Base-by-base conservation (phyloP, 78 protist species). In the Isochrysis galbana region DNA sequence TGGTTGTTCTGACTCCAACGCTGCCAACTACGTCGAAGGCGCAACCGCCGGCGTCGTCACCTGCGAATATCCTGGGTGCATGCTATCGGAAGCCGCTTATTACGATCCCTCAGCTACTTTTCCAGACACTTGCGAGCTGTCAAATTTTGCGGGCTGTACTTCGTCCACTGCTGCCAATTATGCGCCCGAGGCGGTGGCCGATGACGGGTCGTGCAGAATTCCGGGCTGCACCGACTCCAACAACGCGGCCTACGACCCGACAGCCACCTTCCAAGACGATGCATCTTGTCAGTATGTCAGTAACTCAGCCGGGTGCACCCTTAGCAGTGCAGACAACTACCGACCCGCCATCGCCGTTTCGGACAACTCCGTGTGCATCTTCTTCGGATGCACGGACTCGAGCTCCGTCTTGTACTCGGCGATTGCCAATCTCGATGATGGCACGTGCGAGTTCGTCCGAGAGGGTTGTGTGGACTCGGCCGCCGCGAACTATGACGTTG, bases 321-420 rank as follows among this genome's bases (percentile, higher is more conserved):
- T n/a, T n/a, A n/a, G n/a, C n/a, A n/a, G n/a, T n/a, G n/a, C n/a
- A n/a, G n/a, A n/a, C n/a, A n/a, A n/a, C n/a, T n/a, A n/a, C n/a
- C n/a, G n/a, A n/a, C n/a, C n/a, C n/a, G n/a, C n/a, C n/a, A n/a
- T n/a, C n/a, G n/a, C n/a, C n/a, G n/a, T n/a, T n/a, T n/a, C n/a
- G 42, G n/a, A 48, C 72, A 70, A 48, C 90, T 61, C 72, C 39
- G 10, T 45, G 42, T 84, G 90, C 90, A 46, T 84, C 36, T 22
- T 7, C 25, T 3, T 46, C 44, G 90, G 90, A 54, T 83, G 89
- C 69, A 83, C 67, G 21, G 89, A 83, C 67, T 44, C 89, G 38
- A 10, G 29, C 34, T 54, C 89, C 55, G 41, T 17, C n/a, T 47
- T 47, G 42, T 83, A 32, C 14, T 34, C 25, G 29, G 7, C 67